Evolutionary conservation across 78 protist genomes (phyloP), one percentile per base, ranked within the genome.

Genomic region (Bodo saltans): DNA sequence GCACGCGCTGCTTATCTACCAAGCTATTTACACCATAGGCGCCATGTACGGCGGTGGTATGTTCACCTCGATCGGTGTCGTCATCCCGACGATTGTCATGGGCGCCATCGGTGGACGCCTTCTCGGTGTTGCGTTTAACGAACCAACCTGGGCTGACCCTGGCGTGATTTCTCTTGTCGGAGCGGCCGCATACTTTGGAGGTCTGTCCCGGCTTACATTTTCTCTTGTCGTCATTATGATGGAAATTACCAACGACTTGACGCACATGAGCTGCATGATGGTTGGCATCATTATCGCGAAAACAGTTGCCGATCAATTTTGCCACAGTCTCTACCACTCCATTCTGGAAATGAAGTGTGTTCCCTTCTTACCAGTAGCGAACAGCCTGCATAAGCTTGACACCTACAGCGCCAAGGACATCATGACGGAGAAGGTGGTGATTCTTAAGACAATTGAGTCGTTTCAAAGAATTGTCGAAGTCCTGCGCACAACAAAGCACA

Each of bases 251-350:
- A 80, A 84, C n/a, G 90, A 87, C 23, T 76, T 83, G 0, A 85
- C 87, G 52, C 93, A 85, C 83, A 42, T 88, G 27, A 75, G 92
- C 26, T 95, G 95, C 4, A 74, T 95, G n/a, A 91, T 93, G 84
- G 35, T 92, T 32, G 87, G 92, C 3, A 83, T 93, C 29, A 88
- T 91, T 89, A 38, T 72, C 21, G 91, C 96, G 12, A 95, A 92
- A 79, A 70, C 83, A 87, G 91, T 92, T 17, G 93, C 90, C 42
- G 92, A 89, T 37, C 83, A 78, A 30, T 60, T 89, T 23, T 79
- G 87, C 23, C 90, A 86, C 34, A 83, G 91, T 0, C 87, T 94
- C 32, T 92, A 94, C 83, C 92, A 94, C 41, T 76, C 42, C 71
- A 47, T 79, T 40, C 68, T 94, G 83, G 90, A 87, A 28, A 70